phyloP scores from a whole-genome alignment of 2,329 filamentous ascomycete species.

The Atkinsonella texensis region DNA sequence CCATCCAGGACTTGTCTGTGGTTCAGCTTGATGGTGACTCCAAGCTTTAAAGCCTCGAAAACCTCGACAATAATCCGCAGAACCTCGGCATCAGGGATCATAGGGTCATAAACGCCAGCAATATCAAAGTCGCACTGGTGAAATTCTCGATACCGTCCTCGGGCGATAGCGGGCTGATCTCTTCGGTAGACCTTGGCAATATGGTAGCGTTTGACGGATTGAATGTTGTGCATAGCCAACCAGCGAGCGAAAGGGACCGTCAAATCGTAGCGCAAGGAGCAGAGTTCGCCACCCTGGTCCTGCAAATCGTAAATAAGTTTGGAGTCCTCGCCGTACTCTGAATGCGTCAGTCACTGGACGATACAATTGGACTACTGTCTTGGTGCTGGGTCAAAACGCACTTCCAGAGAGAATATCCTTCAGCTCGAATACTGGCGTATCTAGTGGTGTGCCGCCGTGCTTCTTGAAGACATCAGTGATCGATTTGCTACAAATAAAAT shows the following conservation, averaged over 20 bases:
- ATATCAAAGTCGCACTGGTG: constrained; percentile 98
- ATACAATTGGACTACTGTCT: background rate
- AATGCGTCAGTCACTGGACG: background rate
- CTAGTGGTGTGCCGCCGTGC: constrained; percentile 67
- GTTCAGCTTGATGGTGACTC: constrained; percentile 85
- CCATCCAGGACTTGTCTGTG: constrained; percentile 91
- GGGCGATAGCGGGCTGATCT: constrained; percentile 55
- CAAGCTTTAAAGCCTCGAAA: constrained; percentile 63
- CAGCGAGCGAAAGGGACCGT: constrained; percentile 87
- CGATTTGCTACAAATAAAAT: constrained; percentile 27
- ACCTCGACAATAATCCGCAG: constrained; percentile 75
- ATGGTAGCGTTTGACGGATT: constrained; percentile 86
- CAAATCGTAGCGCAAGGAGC: constrained; percentile 71
- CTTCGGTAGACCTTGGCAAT: constrained; percentile 68
- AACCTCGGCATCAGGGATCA: constrained; percentile 88
- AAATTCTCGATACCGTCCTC: constrained; percentile 90
- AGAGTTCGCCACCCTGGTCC: constrained; percentile 70
- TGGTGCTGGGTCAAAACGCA: background rate
- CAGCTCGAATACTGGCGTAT: constrained; percentile 76
- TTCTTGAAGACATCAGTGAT: constrained; percentile 74
- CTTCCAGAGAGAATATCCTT: constrained; percentile 74
- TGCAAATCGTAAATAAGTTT: constrained; percentile 84
- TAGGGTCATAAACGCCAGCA: constrained; percentile 74
- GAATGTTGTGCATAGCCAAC: constrained; percentile 81
- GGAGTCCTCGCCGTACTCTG: constrained; percentile 76